phyloP scores from a whole-genome alignment of 129 eudicot species.

The Logfia minima region DNA sequence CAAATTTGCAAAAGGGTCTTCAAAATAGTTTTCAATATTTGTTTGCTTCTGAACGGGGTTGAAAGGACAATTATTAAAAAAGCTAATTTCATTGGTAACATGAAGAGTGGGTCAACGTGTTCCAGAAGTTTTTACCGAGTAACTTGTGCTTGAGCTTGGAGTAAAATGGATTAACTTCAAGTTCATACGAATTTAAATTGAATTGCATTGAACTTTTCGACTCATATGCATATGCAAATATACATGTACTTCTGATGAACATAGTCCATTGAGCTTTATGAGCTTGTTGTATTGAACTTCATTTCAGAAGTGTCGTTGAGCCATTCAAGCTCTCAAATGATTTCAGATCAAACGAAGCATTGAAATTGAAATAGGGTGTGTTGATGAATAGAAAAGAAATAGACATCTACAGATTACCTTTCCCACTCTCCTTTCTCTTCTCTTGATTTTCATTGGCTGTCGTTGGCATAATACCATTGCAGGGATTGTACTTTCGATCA shows the following conservation, averaged over 20 bases:
- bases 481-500: too few relatives aligned
- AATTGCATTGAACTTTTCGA: background rate
- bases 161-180: background rate
- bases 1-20: background rate
- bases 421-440: too few relatives aligned
- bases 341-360: too few relatives aligned
- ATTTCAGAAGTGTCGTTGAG: background rate
- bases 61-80: background rate
- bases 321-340: background rate
- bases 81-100: background rate
- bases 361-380: background rate
- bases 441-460: too few relatives aligned
- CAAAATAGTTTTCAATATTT: background rate
- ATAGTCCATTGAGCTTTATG: background rate
- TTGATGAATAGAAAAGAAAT: too few relatives aligned
- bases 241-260: background rate
- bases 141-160: background rate
- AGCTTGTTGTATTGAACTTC: background rate
- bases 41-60: background rate
- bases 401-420: background rate
- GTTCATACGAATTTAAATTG: background rate
- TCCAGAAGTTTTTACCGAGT: background rate
- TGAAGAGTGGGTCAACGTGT: background rate
- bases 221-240: background rate
- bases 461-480: too few relatives aligned